Evolutionary conservation across 2,329 filamentous ascomycete species (phyloP).

Genomic region (Apiospora pterosperma): DNA sequence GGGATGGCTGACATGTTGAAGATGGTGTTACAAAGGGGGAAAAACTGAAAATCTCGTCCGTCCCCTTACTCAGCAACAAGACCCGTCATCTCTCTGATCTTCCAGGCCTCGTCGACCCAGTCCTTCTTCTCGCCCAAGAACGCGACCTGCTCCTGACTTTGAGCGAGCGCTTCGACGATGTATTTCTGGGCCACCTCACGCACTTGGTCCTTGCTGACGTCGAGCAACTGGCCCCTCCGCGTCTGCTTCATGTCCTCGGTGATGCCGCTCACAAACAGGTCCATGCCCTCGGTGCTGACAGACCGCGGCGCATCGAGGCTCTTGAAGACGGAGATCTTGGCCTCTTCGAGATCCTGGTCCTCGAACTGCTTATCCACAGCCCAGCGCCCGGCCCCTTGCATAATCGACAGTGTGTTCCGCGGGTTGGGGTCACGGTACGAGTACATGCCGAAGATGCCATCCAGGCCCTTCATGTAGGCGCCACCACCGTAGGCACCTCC

Average conservation of each 20-base stretch:
- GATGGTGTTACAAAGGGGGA: background rate
- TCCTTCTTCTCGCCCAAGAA: conserved; percentile 82
- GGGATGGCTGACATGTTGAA: too few relatives aligned
- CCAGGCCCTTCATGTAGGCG: conserved; percentile 74
- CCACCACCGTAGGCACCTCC: conserved; percentile 94
- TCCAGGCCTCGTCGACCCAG: conserved; percentile 75
- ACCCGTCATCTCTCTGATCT: conserved; percentile 61
- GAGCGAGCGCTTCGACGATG: conserved; percentile 64
- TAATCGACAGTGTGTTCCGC: conserved; percentile 79
- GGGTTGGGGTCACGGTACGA: conserved; percentile 97
- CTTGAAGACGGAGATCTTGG: conserved; percentile 94
- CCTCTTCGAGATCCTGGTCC: conserved; percentile 85
- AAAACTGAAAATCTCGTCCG: background rate
- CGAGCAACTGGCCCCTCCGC: conserved; percentile 78
- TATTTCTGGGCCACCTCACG: conserved; percentile 78
- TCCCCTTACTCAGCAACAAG: conserved; percentile 6
- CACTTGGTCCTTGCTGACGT: conserved; percentile 79
- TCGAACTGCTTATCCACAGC: conserved; percentile 79
- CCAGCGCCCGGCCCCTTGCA: conserved; percentile 78
- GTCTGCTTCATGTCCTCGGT: conserved; percentile 86
- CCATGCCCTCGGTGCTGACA: conserved; percentile 85
- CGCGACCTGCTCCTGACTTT: conserved; percentile 58
- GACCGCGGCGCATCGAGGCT: conserved; percentile 82
- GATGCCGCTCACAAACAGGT: conserved; percentile 78
- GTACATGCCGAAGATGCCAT: conserved; percentile 90